These are phyloP conservation scores for Termitomyces sp. DNA, from an alignment of 768 basidiomycete species.

Conservation along the genomic window DNA sequence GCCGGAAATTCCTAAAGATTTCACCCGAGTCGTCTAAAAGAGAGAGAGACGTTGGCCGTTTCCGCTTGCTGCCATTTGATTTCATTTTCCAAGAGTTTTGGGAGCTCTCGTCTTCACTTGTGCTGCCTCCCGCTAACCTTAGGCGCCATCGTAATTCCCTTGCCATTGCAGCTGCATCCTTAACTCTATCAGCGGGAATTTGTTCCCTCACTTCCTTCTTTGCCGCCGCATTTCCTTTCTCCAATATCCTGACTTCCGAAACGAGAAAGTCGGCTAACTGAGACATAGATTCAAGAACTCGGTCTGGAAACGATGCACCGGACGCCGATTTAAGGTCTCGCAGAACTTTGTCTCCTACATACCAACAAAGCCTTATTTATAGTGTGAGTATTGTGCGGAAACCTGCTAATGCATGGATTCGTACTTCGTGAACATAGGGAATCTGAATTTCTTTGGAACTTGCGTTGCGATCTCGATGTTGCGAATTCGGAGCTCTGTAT, in stretches of 20 bases:
- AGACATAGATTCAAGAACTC: slow-evolving; percentile 67
- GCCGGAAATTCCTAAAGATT: slow-evolving; percentile 63
- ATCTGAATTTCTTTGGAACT: slow-evolving; percentile 89
- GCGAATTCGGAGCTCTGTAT: slow-evolving; percentile 75
- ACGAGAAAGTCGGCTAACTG: slow-evolving; percentile 77
- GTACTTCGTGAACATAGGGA: slow-evolving; percentile 75
- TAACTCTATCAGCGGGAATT: slow-evolving; percentile 74
- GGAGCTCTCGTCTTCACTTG: slow-evolving; percentile 62
- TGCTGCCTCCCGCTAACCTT: slow-evolving; percentile 50
- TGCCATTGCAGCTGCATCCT: slow-evolving; percentile 76
- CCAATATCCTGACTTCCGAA: slow-evolving; percentile 65
- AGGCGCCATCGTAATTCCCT: slow-evolving; percentile 85
- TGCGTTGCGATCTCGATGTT: slow-evolving; percentile 91
- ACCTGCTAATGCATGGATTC: slow-evolving; percentile 12
- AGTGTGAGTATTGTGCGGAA: background rate
- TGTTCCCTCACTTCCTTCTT: slow-evolving; percentile 79
- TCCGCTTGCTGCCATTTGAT: slow-evolving; percentile 34
- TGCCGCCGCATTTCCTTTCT: slow-evolving; percentile 61
- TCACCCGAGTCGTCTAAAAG: slow-evolving; percentile 15
- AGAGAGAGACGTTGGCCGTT: slow-evolving; percentile 24
- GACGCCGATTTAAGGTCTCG: slow-evolving; percentile 57
- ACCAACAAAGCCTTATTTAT: slow-evolving; percentile 74
- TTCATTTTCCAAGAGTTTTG: slow-evolving; percentile 12
- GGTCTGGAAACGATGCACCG: slow-evolving; percentile 27
- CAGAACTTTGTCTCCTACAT: slow-evolving; percentile 77